Base-by-base conservation (phyloP, 2,329 filamentous ascomycete species). In the Chaetoscypha palmicola region DNA sequence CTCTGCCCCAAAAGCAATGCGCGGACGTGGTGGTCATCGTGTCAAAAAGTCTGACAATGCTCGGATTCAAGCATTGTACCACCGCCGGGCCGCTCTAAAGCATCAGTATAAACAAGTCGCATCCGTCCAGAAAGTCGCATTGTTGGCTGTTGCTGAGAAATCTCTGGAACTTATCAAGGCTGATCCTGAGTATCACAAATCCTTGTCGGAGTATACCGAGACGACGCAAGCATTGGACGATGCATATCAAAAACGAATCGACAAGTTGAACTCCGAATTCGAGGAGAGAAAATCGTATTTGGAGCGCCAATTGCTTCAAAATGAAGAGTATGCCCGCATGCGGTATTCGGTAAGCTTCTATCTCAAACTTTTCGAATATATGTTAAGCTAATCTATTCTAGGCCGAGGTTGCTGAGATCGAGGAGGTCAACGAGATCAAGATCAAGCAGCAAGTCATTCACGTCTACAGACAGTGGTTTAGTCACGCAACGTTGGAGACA, bases 41-140 rank as follows among this genome's bases (percentile, higher is more conserved):
- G 54, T 57, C 30, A 58, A 58, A 45, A 59, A 55, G 30, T 50
- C 47, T 7, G 48, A 48, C 30, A 54, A 59, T 37, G 52, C 56
- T 16, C 41, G 52, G 19, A 56, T 61, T 23, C 58, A 60, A 33
- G 54, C 51, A 16, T 37, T 57, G 5, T 58, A 59, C 40, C 50
- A 58, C 41, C 50, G 61, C 23, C 56, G 54, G 41, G 39, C 50
- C 17, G 49, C 53, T 8, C 46, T 63, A 3, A 56, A 54, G 21
- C 39, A 44, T 16, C 52, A 56, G 12, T 63, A 56, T 46, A 58
- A 54, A 38, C 39, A 52, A 32, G 46, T 61, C 17, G 50, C 50
- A 23, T 36, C 46, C 10, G 19, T 53, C 17, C 58, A 61, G 38
- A 48, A 52, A 35, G 24, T 34, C 9, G 58, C 58, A 10, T 33